A percentile compares a stretch with the other conserved stretches of the same genome.
These are phyloP conservation scores for Crassisporium funariophilum DNA, from an alignment of 768 basidiomycete genomes.

Conservation along the genomic window DNA sequence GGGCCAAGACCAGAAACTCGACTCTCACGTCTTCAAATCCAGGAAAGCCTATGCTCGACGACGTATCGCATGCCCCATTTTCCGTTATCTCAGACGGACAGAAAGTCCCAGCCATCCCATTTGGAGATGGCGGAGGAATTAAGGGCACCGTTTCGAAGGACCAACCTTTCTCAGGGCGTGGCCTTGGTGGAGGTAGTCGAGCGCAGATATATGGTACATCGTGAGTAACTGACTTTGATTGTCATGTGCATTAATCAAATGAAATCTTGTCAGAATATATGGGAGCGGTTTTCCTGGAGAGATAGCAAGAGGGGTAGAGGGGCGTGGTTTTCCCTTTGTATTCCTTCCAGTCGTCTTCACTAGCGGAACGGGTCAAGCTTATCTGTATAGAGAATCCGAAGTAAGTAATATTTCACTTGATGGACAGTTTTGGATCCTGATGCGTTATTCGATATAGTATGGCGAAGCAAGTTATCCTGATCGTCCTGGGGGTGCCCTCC, in stretches of 20 bases:
- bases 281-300: slow-evolving; percentile 60
- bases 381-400: slow-evolving; percentile 14
- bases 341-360: slow-evolving; percentile 57
- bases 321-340: slow-evolving; percentile 53
- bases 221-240: no score
- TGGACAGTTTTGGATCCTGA: slow-evolving; percentile 40
- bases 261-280: slow-evolving; percentile 35
- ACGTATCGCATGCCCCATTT: no score
- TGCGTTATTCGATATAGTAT: slow-evolving; percentile 1
- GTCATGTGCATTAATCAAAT: not conserved
- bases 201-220: slow-evolving; percentile 36
- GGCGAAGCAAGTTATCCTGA: slow-evolving; percentile 33
- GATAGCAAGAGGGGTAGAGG: slow-evolving; percentile 38
- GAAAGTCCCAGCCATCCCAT: no score
- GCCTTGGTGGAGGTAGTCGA: slow-evolving; percentile 46
- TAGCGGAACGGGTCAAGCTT: slow-evolving; percentile 23
- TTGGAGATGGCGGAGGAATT: no score
- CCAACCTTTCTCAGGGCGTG: slow-evolving; percentile 40
- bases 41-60: no score
- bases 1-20: no score
- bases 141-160: slow-evolving; percentile 39
- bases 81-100: no score
- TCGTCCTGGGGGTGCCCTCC: slow-evolving; percentile 46
- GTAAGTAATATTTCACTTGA: slow-evolving; percentile 8
- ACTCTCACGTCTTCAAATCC: no score